Percentiles rank a stretch among this genome's conserved stretches.
These are phyloP conservation scores for Salvia miltiorrhiza DNA, from an alignment of 257 asterid genomes.

Conservation along the genomic window DNA sequence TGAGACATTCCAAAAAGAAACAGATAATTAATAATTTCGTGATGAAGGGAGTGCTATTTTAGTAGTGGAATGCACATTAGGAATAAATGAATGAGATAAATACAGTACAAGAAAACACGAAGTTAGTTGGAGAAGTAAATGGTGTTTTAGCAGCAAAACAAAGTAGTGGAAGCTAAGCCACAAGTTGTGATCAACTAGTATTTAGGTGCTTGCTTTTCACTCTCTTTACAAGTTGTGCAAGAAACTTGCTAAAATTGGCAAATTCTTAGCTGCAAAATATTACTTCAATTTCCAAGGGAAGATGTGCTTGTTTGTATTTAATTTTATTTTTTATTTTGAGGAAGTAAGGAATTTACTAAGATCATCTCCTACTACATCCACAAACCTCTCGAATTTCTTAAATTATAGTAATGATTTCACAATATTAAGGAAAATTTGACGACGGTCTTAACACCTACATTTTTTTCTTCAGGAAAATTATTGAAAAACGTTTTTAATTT, in stretches of 20 bases:
- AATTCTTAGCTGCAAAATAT: background rate
- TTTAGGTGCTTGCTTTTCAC: conserved; percentile 16
- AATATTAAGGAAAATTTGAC: background rate
- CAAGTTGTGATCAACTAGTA: background rate
- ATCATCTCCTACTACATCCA: background rate
- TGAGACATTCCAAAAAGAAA: no score
- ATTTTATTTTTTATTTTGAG: background rate
- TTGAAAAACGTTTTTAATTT: background rate
- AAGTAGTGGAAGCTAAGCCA: conserved; percentile 29
- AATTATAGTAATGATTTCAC: background rate
- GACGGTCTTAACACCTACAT: background rate
- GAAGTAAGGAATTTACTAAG: no score
- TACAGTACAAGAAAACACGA: conserved; percentile 13
- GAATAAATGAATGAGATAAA: conserved; percentile 14
- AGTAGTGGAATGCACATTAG: background rate
- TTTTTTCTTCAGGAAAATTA: background rate
- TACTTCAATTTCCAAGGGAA: background rate
- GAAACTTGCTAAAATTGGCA: background rate
- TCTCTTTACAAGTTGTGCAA: background rate
- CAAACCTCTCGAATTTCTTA: background rate
- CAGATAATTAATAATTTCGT: no score
- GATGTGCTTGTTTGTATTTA: background rate
- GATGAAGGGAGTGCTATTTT: background rate
- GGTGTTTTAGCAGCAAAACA: conserved; percentile 23
- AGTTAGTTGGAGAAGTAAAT: conserved; percentile 22